Evolutionary conservation across 441 rosid species (phyloP), one percentile per base, ranked within the genome.

Genomic region (Gossypium laxum): DNA sequence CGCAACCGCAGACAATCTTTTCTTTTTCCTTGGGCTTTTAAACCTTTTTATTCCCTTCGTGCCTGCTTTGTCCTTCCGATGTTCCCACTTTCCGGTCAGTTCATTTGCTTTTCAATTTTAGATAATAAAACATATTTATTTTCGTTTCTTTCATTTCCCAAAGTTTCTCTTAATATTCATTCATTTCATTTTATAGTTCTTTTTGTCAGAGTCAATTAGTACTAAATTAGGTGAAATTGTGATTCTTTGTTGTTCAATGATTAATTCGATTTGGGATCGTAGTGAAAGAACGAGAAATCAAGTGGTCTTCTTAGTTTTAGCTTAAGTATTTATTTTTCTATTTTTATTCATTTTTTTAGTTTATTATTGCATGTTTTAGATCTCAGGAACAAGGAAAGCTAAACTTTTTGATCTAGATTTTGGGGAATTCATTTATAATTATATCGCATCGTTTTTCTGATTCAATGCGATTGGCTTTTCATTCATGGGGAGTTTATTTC

Each of bases 61-160:
- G 50, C 50, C 43, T 38, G 43, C 11, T 34, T 32, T 34, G 6
- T 3, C 66, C 26, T 54, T 58, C 34, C 41, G 65, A 22, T 24
- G 57, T 43, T 59, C 58, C 48, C 32, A 19, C 17, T 65, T 24
- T 52, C 61, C 50, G 75, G 69, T 70, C 18, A 51, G 75, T 74
- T 26, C 28, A 48, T 65, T 34, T 4, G 26, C 43, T 63, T 41
- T 41, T 61, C 56, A 47, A 22, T 14, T 48, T 48, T 19, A 1
- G 17, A 14, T 45, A 26, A 51, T 30, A 22, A 2, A 64, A 7
- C n/a, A 22, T 3, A 56, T 22, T 56, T 22, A 56, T 56, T 22
- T 8, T 65, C n/a, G 45, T 7, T 21, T 66, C 38, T 54, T 21
- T 14, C 4, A n/a, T 5, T 45, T 11, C 28, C 61, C 61, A 5